Evolutionary conservation across 768 basidiomycete genomes (phyloP), one percentile per base, ranked within the genome.

Genomic region (Leucosporidium yakuticum): DNA sequence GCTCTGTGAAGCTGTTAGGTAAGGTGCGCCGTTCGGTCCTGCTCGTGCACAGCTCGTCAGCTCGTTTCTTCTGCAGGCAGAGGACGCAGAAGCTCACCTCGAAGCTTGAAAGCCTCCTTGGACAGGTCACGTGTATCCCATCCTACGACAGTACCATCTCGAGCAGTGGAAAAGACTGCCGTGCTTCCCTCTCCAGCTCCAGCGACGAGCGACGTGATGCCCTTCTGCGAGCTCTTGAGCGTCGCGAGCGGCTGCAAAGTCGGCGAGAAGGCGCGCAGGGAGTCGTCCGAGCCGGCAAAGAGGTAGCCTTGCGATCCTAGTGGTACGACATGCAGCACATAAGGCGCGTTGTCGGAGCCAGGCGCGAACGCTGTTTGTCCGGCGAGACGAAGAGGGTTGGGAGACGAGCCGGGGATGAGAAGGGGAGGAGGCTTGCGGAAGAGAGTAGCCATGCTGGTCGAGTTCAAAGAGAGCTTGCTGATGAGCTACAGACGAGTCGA

Each of bases 271-370:
- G 61, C 65, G 15, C 71, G 57, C 9, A 68, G 29, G 36, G 70
- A 69, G 66, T 75, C 73, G 54, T 73, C 72, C 19, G 74, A 73
- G 29, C 67, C 69, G 17, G 56, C 67, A 23, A 69, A 69, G 31
- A 71, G 67, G 67, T 72, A 75, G 54, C 64, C 70, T 4, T 23
- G 47, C 6, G 11, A 23, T 49, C 32, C 51, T 5, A 55, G 32
- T 6, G 73, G 58, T 25, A 74, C 65, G 6, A 65, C 54, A 59
- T 75, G 73, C 20, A 73, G 68, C 48, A 75, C 74, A 57, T 75
- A 75, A 19, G 68, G 70, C n/a, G 74, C 64, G 27, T 67, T 60
- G n/a, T 62, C 21, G 34, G 63, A n/a, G 23, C 27, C 34, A 19
- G 73, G 73, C n/a, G 65, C 62, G 53, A 66, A 74, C 20, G 64